phyloP scores from a whole-genome alignment of 2,329 filamentous ascomycete genomes.

The Ramichloridium luteum region DNA sequence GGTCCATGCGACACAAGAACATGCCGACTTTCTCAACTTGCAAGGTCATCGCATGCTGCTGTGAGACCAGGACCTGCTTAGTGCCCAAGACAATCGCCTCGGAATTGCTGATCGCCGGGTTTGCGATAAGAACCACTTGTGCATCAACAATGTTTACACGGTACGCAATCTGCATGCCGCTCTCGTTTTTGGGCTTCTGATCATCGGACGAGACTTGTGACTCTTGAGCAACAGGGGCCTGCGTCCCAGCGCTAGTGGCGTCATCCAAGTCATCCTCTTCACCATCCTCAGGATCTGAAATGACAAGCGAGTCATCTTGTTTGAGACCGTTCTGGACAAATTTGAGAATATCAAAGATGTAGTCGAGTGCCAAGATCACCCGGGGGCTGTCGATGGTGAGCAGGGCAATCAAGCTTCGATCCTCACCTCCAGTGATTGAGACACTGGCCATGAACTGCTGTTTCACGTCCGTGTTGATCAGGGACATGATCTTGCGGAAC shows the following conservation, averaged over 20 bases:
- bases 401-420: constrained; percentile 75
- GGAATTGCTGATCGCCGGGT: constrained; percentile 76
- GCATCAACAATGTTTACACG: constrained; percentile 90
- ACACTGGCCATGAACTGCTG: constrained; percentile 98
- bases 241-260: constrained; percentile 25
- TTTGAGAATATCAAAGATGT: constrained; percentile 76
- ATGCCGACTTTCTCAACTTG: constrained; percentile 92
- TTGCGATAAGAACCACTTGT: constrained; percentile 91
- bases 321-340: constrained; percentile 63
- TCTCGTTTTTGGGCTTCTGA: constrained; percentile 19
- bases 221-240: constrained; percentile 17
- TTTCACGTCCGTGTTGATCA: constrained; percentile 79
- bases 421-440: constrained; percentile 75
- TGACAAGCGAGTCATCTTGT: constrained; percentile 42
- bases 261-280: constrained; percentile 44
- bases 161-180: constrained; percentile 67
- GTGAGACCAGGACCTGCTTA: constrained; percentile 82
- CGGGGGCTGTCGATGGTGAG: constrained; percentile 89
- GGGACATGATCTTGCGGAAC: constrained; percentile 95
- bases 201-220: constrained; percentile 18
- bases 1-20: constrained; percentile 98
- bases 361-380: constrained; percentile 90
- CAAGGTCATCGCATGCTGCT: constrained; percentile 86
- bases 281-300: constrained; percentile 43
- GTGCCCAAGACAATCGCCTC: constrained; percentile 93